Evolutionary conservation across 805 yeast species (phyloP).

Genomic region (Metschnikowia lochheadii): DNA sequence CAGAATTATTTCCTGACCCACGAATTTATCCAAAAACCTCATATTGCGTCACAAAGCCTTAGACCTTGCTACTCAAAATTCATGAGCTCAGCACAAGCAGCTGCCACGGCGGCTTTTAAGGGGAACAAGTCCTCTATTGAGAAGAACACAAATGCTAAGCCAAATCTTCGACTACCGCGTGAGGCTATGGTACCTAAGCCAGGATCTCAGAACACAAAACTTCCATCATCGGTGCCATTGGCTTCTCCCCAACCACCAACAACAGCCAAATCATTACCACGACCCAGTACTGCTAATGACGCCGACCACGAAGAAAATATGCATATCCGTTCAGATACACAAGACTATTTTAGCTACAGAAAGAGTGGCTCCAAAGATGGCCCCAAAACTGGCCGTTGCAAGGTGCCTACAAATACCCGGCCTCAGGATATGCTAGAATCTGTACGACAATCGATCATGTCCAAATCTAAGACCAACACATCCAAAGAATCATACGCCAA

Average conservation of each 20-base stretch:
- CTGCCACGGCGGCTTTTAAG: constrained; percentile 43
- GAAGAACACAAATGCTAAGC: constrained; percentile 1
- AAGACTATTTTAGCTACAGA: constrained; percentile 10
- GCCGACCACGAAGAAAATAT: neutral
- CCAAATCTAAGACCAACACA: constrained; percentile 21
- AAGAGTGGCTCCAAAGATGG: constrained; percentile 3
- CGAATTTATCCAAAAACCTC: neutral
- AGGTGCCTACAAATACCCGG: constrained; percentile 8
- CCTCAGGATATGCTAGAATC: constrained; percentile 32
- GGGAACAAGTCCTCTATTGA: constrained; percentile 11
- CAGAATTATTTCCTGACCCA: neutral
- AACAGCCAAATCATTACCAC: neutral
- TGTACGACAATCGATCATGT: constrained; percentile 28
- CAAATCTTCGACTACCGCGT: constrained; percentile 7
- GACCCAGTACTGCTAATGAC: neutral
- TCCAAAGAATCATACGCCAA: constrained; percentile 17
- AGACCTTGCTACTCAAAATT: neutral
- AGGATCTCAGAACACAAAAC: neutral
- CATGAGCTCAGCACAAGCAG: constrained; percentile 35
- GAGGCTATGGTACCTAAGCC: neutral
- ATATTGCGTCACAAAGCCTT: neutral
- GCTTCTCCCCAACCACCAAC: neutral
- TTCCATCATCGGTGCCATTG: neutral
- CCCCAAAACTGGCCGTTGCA: constrained; percentile 7
- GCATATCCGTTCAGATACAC: neutral